Evolutionary conservation across 371 early-diverging fungal genomes (phyloP).

Genomic region (Mortierella sp.): DNA sequence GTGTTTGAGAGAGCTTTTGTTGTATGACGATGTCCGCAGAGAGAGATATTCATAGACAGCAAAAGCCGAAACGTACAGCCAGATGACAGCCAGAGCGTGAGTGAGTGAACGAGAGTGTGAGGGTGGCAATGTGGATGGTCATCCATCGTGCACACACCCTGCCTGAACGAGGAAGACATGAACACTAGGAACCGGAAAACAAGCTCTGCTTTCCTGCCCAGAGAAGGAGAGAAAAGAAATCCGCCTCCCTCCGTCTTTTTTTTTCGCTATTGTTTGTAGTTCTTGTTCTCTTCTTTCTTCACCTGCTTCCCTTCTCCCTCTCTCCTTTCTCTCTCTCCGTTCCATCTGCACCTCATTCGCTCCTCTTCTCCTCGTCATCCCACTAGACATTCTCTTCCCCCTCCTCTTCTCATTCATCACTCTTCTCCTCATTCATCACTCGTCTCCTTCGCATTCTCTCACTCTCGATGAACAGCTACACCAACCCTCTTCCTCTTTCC

Average conservation of each 20-base stretch:
- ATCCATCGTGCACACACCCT: neutral
- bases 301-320: neutral
- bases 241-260: neutral
- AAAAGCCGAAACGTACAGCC: neutral
- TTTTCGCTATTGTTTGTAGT: neutral
- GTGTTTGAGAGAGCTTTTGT: neutral
- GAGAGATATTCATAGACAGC: neutral
- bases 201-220: neutral
- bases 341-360: neutral
- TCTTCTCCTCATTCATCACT: neutral
- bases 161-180: neutral
- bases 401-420: neutral
- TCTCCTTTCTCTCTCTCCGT: neutral
- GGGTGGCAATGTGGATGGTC: neutral
- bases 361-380: neutral
- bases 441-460: neutral
- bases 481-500: neutral
- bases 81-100: neutral
- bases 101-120: neutral
- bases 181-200: neutral
- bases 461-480: neutral
- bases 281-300: neutral
- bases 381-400: neutral
- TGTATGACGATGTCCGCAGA: neutral
- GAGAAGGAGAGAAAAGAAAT: too few relatives aligned